Base-by-base conservation (phyloP, 768 basidiomycete species). In the Pisolithus tinctorius region DNA sequence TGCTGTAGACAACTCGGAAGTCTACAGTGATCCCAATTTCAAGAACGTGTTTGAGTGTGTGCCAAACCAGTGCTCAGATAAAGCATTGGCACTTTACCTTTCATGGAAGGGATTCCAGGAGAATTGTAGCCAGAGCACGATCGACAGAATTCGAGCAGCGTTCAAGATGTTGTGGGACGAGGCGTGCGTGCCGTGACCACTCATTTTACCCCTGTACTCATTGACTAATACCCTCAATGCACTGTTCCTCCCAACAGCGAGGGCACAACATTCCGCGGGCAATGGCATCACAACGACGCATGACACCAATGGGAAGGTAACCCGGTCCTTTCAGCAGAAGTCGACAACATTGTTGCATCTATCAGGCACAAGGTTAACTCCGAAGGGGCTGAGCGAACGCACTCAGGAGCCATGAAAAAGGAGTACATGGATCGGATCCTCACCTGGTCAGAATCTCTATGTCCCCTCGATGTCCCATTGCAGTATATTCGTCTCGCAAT, bases 391-490 rank as follows among this genome's bases (percentile, higher is more conserved):
- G 20, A 58, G 13, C 58, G 57, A 26, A 60, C 52, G 4, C 62
- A 73, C 54, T 69, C 67, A 0, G 42, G 17, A 17, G 65, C 67
- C 2, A 68, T 68, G 43, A 49, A 25, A 11, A 43, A 43, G 14
- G 42, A 43, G 9, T 43, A 43, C 42, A 25, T 43, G 42, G 42
- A 43, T 9, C 10, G 10, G 17, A 25, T 27, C 13, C 14, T 50
- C 11, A 9, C 13, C 25, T 50, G 42, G 48, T 37, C 41, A 3
- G 10, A 44, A 2, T 20, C 41, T 13, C 13, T 7, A 7, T 50
- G 49, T 37, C 49, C 25, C 11, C 41, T 50, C 0, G 27, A 43
- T 9, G 36, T 43, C 4, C 20, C 31, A 16, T 36, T 43, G 4
- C n/a, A 34, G 1, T 25, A 25, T 25, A 11, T 50, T 29, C 20